Base-by-base conservation (phyloP, 2,329 filamentous ascomycete species). In the Colletotrichum lupini region DNA sequence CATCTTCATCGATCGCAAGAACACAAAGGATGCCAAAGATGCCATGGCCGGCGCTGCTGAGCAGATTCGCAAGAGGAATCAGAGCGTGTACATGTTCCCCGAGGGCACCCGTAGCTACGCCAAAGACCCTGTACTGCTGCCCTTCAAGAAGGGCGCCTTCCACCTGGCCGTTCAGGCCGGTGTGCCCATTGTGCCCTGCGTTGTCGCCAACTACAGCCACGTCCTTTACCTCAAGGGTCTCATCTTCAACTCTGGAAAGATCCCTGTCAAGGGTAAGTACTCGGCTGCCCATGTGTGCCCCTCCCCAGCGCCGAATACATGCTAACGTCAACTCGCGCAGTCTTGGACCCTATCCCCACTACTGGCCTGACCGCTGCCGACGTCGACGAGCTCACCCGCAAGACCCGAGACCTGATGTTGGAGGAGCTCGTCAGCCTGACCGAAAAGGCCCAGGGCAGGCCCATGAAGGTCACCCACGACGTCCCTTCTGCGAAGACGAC, bases 111-210 rank as follows among this genome's bases (percentile, higher is more conserved):
- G 97, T 77, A 97, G 94, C 81, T 98, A 98, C 85, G 89, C 93
- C 70, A 91, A 93, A 78, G 92, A 95, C 67, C 94, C 97, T 1
- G 90, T 89, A 72, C 85, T 99, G 78, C 87, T 98, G 67, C 94
- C 95, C n/a, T 99, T 98, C 88, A 99, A 99, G 86, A 99, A 99
- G 87, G 97, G 97, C 73, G 97, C 96, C 59, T 99, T 99, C 84
- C 96, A 99, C 82, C 89, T 99, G 42, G 97, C 97, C 58, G 91
- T 99, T 24, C 94, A 98, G 87, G 96, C 96, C 2, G 93, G 95
- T 76, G 97, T 98, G 6, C 95, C 95, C 30, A 94, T 99, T 78
- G 92, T 99, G 4, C 97, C 97, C 0, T 89, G 97, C 46, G 92
- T 95, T 59, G 90, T 91, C 35, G 93, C 93, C 80, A 95, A 95